A percentile compares a stretch with the other conserved stretches of the same genome.
Evolutionary conservation across 2,329 filamentous ascomycete species (phyloP).

Genomic region (Pseudopyrenochaeta lycopersici): DNA sequence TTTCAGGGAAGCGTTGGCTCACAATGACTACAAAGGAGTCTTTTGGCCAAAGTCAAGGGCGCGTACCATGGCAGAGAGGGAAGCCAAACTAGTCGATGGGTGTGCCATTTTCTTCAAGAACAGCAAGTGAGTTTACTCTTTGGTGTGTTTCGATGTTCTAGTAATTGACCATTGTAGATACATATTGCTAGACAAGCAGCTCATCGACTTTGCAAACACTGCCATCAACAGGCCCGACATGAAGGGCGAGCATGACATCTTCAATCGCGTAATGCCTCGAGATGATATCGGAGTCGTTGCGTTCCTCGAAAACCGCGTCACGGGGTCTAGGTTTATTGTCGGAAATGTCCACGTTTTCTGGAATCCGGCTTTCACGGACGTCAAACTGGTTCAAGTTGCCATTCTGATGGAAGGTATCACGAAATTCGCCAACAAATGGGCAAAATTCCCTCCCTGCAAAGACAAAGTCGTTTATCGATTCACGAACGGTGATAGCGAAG

Average conservation of each 20-base stretch:
- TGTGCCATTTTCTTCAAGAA: constrained; percentile 97
- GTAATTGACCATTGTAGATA: constrained; percentile 57
- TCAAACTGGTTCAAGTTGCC: constrained; percentile 95
- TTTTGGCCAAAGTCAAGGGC: constrained; percentile 91
- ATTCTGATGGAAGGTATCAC: constrained; percentile 93
- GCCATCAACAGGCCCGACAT: constrained; percentile 96
- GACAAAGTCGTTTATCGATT: constrained; percentile 72
- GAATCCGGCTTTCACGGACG: constrained; percentile 89
- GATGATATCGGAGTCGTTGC: constrained; percentile 94
- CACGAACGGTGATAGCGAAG: constrained; percentile 58
- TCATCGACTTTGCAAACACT: constrained; percentile 89
- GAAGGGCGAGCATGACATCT: constrained; percentile 96
- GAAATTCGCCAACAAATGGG: constrained; percentile 85
- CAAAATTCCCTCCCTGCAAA: constrained; percentile 78
- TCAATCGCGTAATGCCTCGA: constrained; percentile 97
- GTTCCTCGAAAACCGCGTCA: constrained; percentile 90
- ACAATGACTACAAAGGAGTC: constrained; percentile 90
- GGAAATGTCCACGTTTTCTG: constrained; percentile 95
- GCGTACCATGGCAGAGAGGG: constrained; percentile 89
- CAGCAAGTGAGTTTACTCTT: constrained; percentile 68
- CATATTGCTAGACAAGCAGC: constrained; percentile 90
- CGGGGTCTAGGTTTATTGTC: constrained; percentile 90
- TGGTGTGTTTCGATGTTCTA: neutral
- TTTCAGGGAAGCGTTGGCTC: constrained; percentile 85
- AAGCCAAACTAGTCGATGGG: constrained; percentile 89